Base-by-base conservation (phyloP, 2,329 filamentous ascomycete species). In the Phoma sp. region DNA sequence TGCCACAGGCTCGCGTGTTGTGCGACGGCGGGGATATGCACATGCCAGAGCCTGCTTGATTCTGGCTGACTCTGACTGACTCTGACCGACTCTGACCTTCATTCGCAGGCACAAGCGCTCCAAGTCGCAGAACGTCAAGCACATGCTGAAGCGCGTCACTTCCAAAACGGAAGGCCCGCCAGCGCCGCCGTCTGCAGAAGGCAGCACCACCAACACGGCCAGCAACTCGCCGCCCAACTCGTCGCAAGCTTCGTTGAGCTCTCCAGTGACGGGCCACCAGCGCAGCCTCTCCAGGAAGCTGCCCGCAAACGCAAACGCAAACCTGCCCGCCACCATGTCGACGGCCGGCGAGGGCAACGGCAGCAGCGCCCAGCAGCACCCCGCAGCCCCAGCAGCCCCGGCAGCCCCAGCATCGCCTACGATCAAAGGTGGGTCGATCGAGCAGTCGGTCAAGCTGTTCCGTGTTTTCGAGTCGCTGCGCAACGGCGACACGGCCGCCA, bases 401-500 rank as follows among this genome's bases (percentile, higher is more conserved):
- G 43, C 43, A 43, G 38, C 67, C 13, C 70, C 70, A 27, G 55
- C 60, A 21, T 73, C 67, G 31, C 71, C 71, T 19, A 67, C 62
- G 39, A 50, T 63, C 48, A 76, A 77, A 59, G 72, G 73, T 41
- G 74, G 77, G 2, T 80, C 78, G 4, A 90, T 99, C 55, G 93
- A 99, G 73, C 92, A 96, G 76, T 97, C 94, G 0, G 92, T 99
- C 48, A 87, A 90, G 71, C 93, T 96, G 63, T 99, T 99, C 76
- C 88, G 93, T 63, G 86, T 97, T 41, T 96, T 98, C 71, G 95
- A 98, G 78, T 90, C 93, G 37, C 81, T 99, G 62, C 86, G 94
- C 62, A 95, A 86, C 73, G 95, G 95, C 49, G 94, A 99, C 74
- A 96, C 92, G 0, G 88, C 88, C 13, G 91, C 90, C 33, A 97